These are phyloP conservation scores for Alternaria gaisen DNA, from an alignment of 2,329 filamentous ascomycete species.

Conservation along the genomic window DNA sequence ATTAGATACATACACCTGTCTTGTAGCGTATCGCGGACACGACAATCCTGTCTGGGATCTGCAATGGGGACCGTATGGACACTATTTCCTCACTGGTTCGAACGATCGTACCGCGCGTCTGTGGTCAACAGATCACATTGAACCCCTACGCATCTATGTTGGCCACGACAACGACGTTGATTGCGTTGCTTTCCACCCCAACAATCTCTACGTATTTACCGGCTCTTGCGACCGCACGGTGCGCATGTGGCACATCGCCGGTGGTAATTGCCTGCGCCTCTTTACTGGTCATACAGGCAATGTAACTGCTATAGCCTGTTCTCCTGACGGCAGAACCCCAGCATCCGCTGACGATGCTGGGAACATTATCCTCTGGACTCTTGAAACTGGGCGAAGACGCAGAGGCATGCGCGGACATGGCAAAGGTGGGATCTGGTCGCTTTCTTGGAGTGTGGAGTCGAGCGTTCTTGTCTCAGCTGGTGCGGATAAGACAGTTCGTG, in stretches of 20 bases:
- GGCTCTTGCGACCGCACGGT: constrained; percentile 92
- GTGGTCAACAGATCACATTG: constrained; percentile 93
- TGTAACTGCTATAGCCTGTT: constrained; percentile 84
- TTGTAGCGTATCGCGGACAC: constrained; percentile 94
- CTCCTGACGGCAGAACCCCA: constrained; percentile 87
- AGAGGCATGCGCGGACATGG: constrained; percentile 95
- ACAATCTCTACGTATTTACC: constrained; percentile 92
- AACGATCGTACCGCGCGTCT: constrained; percentile 90
- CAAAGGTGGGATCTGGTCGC: constrained; percentile 90
- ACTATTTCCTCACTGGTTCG: constrained; percentile 90
- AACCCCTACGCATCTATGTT: constrained; percentile 84
- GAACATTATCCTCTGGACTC: constrained; percentile 93
- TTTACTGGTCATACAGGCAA: constrained; percentile 92
- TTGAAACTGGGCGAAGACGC: constrained; percentile 82
- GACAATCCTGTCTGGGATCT: constrained; percentile 89
- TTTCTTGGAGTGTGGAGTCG: constrained; percentile 93
- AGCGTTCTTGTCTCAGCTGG: constrained; percentile 89
- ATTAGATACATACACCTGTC: constrained; percentile 87
- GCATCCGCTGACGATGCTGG: constrained; percentile 89
- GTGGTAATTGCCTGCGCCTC: constrained; percentile 85
- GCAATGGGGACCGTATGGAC: constrained; percentile 89
- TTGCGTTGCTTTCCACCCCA: constrained; percentile 90
- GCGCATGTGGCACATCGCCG: constrained; percentile 95
- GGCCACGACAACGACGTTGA: constrained; percentile 96
- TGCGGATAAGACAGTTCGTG: constrained; percentile 88